These are phyloP conservation scores for Pleurotus djamor DNA, from an alignment of 768 basidiomycete species.

Conservation along the genomic window DNA sequence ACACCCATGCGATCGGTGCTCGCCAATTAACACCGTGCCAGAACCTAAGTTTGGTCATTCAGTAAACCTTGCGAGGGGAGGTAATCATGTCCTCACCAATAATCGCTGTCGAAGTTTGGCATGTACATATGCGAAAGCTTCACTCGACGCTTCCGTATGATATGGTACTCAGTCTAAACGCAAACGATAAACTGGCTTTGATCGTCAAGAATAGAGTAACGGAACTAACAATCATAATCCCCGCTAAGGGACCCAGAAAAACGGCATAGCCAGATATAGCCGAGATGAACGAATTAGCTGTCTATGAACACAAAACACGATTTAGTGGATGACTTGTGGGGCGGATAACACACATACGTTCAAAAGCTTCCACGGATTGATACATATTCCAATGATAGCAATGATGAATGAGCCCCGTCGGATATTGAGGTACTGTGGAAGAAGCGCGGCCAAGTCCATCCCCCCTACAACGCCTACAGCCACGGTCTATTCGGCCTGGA, in stretches of 20 bases:
- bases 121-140: conserved; percentile 25
- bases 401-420: conserved; percentile 28
- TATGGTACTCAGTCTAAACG: conserved; percentile 22
- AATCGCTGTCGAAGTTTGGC: conserved; percentile 20
- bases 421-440: conserved; percentile 23
- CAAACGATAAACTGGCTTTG: neutral
- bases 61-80: no score
- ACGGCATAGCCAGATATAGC: conserved; percentile 27
- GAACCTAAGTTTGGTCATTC: no score
- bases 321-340: neutral
- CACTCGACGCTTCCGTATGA: conserved; percentile 19
- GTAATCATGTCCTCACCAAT: conserved; percentile 16
- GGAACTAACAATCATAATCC: conserved; percentile 25
- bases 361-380: conserved; percentile 28
- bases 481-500: no score
- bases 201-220: neutral
- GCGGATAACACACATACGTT: conserved; percentile 14
- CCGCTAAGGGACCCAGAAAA: conserved; percentile 27
- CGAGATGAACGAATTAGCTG: conserved; percentile 22
- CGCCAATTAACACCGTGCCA: conserved; percentile 21
- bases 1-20: conserved; percentile 21
- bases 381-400: conserved; percentile 22
- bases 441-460: conserved; percentile 26
- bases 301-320: conserved; percentile 8
- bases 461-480: conserved; percentile 30